Base-by-base conservation (phyloP, 371 early-diverging fungal genomes). In the Mortierella sp. region DNA sequence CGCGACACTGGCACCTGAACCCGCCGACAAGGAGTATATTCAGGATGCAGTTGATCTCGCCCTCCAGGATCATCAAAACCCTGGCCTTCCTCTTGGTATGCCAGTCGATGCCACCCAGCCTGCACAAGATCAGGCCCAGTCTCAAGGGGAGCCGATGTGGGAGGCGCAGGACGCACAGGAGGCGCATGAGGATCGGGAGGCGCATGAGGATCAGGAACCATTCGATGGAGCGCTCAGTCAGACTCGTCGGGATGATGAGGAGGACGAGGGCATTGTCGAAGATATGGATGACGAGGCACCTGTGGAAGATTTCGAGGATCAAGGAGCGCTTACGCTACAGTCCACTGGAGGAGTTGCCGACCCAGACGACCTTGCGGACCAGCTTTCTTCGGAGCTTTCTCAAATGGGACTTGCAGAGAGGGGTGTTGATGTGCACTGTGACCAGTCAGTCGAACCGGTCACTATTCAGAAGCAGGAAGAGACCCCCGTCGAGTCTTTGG, bases 351-450 rank as follows among this genome's bases (percentile, higher is more conserved):
- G 26, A 8, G 45, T 22, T 34, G 68, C 47, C 9, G 55, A 71
- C 8, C 31, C n/a, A 5, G 72, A 47, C 26, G 73, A 78, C 10
- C 53, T 72, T 8, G 39, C 22, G 11, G 53, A 77, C 1, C 64
- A 68, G 24, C 43, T 80, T n/a, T 80, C 80, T n/a, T 80, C 80
- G 10, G 80, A 73, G 40, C n/a, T 80, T 24, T 70, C 63, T 11
- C 72, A 70, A 1, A 37, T 80, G 13, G 80, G 58, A 13, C 73
- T 80, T 31, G 45, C 80, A 10, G 72, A 72, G 41, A 31, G 41
- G 6, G 74, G 53, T 7, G 44, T 14, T 4, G 11, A 34, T 19
- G 45, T 7, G 4, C 26, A 50, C 24, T 48, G 24, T 31, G 68
- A 58, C 29, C 58, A 58, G 31, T 22, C 19, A 34, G 29, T 3